Conservation (phyloP, 129 eudicot genomes). For the Pulicaria dysenterica region DNA sequence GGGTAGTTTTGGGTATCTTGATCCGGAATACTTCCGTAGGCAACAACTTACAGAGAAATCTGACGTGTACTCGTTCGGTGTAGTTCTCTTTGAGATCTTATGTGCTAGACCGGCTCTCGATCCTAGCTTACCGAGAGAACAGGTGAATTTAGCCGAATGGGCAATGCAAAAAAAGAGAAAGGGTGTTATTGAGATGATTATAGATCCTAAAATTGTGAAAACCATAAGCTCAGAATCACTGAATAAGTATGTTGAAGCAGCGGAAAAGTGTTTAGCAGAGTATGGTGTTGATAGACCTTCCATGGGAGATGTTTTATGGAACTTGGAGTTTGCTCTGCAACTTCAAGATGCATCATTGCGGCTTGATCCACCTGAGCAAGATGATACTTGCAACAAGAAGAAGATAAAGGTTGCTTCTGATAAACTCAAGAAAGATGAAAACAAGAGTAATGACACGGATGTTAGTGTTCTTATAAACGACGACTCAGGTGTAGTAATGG, state of each 20-base stretch:
- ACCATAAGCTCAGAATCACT: slow-evolving; percentile 52
- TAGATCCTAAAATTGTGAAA: slow-evolving; percentile 57
- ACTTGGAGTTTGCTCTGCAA: slow-evolving; percentile 76
- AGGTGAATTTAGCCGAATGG: slow-evolving; percentile 96
- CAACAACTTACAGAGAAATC: slow-evolving; percentile 97
- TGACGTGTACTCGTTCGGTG: slow-evolving; percentile 95
- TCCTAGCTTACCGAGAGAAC: slow-evolving; percentile 83
- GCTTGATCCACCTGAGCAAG: slow-evolving; percentile 43
- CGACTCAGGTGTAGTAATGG: slow-evolving; percentile 70
- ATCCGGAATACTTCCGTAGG: slow-evolving; percentile 92
- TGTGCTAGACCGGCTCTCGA: slow-evolving; percentile 91
- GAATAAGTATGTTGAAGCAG: slow-evolving; percentile 72
- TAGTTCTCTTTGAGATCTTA: slow-evolving; percentile 83
- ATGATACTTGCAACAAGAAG: slow-evolving; percentile 14
- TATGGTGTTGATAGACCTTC: slow-evolving; percentile 86
- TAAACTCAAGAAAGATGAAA: slow-evolving; percentile 24
- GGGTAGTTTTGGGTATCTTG: slow-evolving; percentile 96
- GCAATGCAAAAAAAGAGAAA: slow-evolving; percentile 68
- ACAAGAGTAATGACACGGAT: slow-evolving; percentile 16
- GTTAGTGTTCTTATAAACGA: slow-evolving; percentile 51
- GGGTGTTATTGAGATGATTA: slow-evolving; percentile 57
- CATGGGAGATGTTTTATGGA: slow-evolving; percentile 90
- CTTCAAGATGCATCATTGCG: slow-evolving; percentile 61
- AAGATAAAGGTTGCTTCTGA: slow-evolving; percentile 1
- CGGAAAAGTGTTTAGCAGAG: slow-evolving; percentile 81